A percentile compares a stretch with the other conserved stretches of the same genome.
These are phyloP conservation scores for Neonectria sp. DNA, from an alignment of 2,329 filamentous ascomycete species.

Conservation along the genomic window DNA sequence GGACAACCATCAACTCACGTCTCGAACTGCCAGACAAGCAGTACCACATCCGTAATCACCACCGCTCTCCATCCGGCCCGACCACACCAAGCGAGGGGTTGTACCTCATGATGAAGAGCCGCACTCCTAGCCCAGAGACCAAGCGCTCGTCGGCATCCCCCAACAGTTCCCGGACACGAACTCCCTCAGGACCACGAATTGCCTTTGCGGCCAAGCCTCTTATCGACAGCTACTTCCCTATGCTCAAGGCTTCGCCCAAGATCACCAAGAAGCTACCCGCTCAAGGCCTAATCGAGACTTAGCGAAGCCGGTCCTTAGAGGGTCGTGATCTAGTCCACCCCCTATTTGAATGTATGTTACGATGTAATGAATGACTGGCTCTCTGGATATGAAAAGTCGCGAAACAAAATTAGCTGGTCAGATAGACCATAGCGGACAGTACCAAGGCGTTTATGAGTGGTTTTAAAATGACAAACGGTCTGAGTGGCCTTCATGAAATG, in stretches of 20 bases:
- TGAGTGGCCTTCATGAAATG: constrained; percentile 1
- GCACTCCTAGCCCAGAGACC: constrained; percentile 54
- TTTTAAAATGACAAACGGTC: constrained; percentile 12
- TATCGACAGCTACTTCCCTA: constrained; percentile 61
- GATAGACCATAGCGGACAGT: constrained; percentile 26
- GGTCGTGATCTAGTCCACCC: neutral
- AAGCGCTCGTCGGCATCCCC: constrained; percentile 51
- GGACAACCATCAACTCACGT: constrained; percentile 68
- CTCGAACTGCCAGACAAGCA: constrained; percentile 64
- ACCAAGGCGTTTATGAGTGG: constrained; percentile 14
- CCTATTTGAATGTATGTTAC: constrained; percentile 36
- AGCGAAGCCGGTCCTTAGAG: constrained; percentile 4
- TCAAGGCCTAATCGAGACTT: constrained; percentile 40
- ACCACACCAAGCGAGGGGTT: constrained; percentile 58
- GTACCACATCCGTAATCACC: constrained; percentile 57
- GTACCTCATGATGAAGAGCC: constrained; percentile 62
- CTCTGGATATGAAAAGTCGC: neutral
- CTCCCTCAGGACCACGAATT: constrained; percentile 59
- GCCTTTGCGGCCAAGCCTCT: constrained; percentile 47
- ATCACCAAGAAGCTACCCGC: constrained; percentile 47
- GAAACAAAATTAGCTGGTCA: constrained; percentile 19
- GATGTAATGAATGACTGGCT: constrained; percentile 37
- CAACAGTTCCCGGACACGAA: constrained; percentile 65
- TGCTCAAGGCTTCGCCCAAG: constrained; percentile 51
- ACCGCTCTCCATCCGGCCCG: constrained; percentile 59